These are phyloP conservation scores for Rhodotorula mucilaginosa DNA, from an alignment of 1,284 basidiomycete genomes.

Conservation along the genomic window DNA sequence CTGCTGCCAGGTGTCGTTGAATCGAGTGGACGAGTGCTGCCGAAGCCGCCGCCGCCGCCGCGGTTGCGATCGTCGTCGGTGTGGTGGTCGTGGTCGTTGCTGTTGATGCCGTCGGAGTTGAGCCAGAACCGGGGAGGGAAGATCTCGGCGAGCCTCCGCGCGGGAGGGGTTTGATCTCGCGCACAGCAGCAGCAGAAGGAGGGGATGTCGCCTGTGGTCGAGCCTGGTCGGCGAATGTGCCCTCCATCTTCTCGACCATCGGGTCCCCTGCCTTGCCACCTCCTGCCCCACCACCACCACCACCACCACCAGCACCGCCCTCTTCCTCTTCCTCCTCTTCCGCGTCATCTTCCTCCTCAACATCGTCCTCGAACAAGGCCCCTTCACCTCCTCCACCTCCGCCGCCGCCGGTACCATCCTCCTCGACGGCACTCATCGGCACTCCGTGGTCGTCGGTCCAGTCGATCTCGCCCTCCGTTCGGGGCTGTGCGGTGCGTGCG, in stretches of 20 bases:
- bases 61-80: neutral
- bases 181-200: neutral
- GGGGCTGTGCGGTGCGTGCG: slow-evolving; percentile 13
- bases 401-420: neutral
- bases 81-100: neutral
- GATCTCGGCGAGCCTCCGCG: neutral
- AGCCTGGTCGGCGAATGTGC: neutral
- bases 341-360: slow-evolving; percentile 31
- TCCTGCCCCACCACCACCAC: neutral
- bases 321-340: slow-evolving; percentile 31
- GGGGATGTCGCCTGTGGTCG: neutral
- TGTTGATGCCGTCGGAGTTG: neutral
- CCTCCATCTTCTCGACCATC: slow-evolving; percentile 3
- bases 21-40: slow-evolving; percentile 19
- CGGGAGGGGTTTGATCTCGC: slow-evolving; percentile 25
- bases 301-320: neutral
- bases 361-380: slow-evolving; percentile 41
- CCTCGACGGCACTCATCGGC: neutral
- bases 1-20: slow-evolving; percentile 16
- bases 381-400: slow-evolving; percentile 31
- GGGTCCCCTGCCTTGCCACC: neutral
- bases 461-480: slow-evolving; percentile 37
- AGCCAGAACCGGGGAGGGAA: neutral
- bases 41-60: slow-evolving; percentile 6
- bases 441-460: slow-evolving; percentile 26